Evolutionary conservation across 1,139 yeast genomes (phyloP), one percentile per base, ranked within the genome.

Genomic region (Waltiozyma sp.): DNA sequence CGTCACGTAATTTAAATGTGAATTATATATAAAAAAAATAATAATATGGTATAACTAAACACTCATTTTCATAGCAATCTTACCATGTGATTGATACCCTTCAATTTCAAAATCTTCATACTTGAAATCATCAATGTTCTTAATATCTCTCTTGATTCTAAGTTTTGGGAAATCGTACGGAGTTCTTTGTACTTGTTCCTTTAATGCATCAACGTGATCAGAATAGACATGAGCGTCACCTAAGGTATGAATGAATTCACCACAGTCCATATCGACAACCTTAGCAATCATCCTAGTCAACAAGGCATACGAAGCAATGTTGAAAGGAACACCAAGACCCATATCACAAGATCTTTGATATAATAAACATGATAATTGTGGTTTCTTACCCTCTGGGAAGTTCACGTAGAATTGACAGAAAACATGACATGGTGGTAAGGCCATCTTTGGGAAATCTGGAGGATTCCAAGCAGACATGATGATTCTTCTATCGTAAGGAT

Each of bases 381-480:
- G 93, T 55, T 65, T 76, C 19, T 61, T 63, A 13, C 67, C 66
- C 45, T 69, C 64, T 2, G 93, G 93, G 64, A 82, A 82, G 53
- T 75, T 83, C 36, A 91, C 98, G 59, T 85, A 91, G 61, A 91
- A 91, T 61, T 91, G 99, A 45, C 95, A 82, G 59, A 91, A 85
- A 33, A 93, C 94, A 61, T 91, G 99, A 58, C 99, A 91, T 28
- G 99, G 99, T 16, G 99, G 99, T 44, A 91, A 71, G 0, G 98
- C 99, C 99, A 91, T 91, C 49, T 79, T 70, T 42, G 77, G 71
- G 60, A 91, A 85, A 56, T 89, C 99, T 1, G 95, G 87, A 3
- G 99, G 98, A 58, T 91, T 91, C 99, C 99, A 91, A 0, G 99
- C 98, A 40, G 94, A 81, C 76, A 91, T 66, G 47, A 91, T 88